Conservation (phyloP, 106 monocot species). For the Dendrobium officinale region DNA sequence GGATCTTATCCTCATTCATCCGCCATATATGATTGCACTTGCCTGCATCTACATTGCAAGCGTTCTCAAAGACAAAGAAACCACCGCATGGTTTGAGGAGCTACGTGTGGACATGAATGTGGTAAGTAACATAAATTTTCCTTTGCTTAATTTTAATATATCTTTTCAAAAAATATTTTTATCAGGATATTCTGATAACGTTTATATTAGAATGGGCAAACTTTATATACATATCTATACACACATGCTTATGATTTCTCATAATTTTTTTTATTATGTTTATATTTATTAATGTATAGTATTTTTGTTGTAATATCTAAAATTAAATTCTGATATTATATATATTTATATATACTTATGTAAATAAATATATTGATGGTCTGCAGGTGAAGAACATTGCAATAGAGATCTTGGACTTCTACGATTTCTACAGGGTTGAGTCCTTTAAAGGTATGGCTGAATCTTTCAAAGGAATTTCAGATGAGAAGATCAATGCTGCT, state of each 20-base stretch:
- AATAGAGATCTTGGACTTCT: slow-evolving; percentile 95
- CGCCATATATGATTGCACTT: slow-evolving; percentile 93
- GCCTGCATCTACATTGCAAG: slow-evolving; percentile 94
- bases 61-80: slow-evolving; percentile 85
- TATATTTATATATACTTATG: too few relatives aligned
- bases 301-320: too few relatives aligned
- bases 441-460: slow-evolving; percentile 38
- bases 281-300: too few relatives aligned
- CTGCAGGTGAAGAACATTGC: slow-evolving; percentile 92
- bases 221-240: too few relatives aligned
- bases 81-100: slow-evolving; percentile 95
- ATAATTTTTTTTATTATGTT: too few relatives aligned
- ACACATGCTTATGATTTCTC: too few relatives aligned
- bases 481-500: slow-evolving; percentile 64
- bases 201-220: too few relatives aligned
- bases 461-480: slow-evolving; percentile 29
- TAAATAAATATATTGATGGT: background rate
- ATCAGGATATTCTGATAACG: background rate
- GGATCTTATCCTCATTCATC: slow-evolving; percentile 93
- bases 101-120: slow-evolving; percentile 94
- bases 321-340: too few relatives aligned
- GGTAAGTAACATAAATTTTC: slow-evolving; percentile 25
- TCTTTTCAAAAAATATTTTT: background rate
- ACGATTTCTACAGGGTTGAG: slow-evolving; percentile 47
- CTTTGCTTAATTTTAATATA: background rate